Base-by-base conservation (phyloP, 768 basidiomycete species). In the Tulasnella sp. region DNA sequence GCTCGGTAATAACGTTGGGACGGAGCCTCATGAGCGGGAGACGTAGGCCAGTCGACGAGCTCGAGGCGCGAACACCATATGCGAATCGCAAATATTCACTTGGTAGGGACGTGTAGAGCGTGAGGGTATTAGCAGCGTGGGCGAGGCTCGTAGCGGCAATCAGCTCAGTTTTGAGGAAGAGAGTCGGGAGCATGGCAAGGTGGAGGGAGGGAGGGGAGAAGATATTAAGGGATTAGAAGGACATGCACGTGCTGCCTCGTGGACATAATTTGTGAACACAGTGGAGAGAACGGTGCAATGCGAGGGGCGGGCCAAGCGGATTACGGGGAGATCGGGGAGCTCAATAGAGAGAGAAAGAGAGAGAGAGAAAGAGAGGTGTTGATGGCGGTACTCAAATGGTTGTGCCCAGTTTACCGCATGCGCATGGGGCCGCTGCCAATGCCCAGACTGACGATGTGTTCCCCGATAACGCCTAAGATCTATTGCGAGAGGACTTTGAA, bases 1-100 rank as follows among this genome's bases (percentile, higher is more conserved):
- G 20, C 64, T 64, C 20, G 74, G n/a, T 72, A 73, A 79, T 73
- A 74, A 41, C 7, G 78, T 74, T 41, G 78, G 78, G 42, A 75
- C 54, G 3, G 72, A 72, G 48, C 78, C 78, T 79, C 12, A 44
- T 64, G 22, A 12, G 41, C 41, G 46, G n/a, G n/a, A n/a, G n/a
- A n/a, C n/a, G n/a, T n/a, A 24, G 20, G 31, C 12, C 6, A 41
- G 22, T 31, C n/a, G n/a, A n/a, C n/a, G 31, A 31, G 54, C 42
- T 28, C 16, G 28, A 5, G 11, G 8, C n/a, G 72, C 12, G 6
- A 12, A 42, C 9, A 78, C 28, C 1, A 6, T 16, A 11, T n/a
- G 54, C 6, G 20, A 4, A 46, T 79, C n/a, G 28, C 20, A 72
- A 9, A 24, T 34, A 72, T 40, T 74, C 42, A 79, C 78, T 72